phyloP scores from a whole-genome alignment of 805 yeast genomes.

The Nakazawaea wickerhamii region DNA sequence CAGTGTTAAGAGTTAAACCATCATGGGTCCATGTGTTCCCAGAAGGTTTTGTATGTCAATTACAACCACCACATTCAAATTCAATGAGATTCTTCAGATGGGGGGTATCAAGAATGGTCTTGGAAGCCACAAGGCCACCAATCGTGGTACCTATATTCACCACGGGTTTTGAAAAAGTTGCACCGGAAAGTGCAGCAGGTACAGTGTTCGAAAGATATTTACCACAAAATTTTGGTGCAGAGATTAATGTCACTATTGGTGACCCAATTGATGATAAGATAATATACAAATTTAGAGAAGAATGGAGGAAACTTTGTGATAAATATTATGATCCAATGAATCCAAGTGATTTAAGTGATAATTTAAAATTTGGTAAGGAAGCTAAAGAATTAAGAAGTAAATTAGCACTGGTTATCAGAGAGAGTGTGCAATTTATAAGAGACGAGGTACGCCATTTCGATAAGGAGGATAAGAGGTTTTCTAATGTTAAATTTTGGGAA shows the following conservation, averaged over 20 bases:
- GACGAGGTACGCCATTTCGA: conserved; percentile 37
- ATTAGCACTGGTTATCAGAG: conserved; percentile 65
- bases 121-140: conserved; percentile 82
- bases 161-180: conserved; percentile 80
- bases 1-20: conserved; percentile 57
- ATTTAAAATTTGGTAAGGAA: conserved; percentile 55
- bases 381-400: conserved; percentile 64
- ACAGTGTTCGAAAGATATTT: conserved; percentile 50
- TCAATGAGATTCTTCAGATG: conserved; percentile 94
- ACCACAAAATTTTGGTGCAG: conserved; percentile 62
- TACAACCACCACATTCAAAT: conserved; percentile 69
- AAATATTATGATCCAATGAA: conserved; percentile 45
- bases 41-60: conserved; percentile 88
- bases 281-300: conserved; percentile 55
- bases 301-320: conserved; percentile 63
- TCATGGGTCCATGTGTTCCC: conserved; percentile 95
- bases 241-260: conserved; percentile 67
- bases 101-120: conserved; percentile 83
- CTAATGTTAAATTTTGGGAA: conserved; percentile 66
- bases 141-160: conserved; percentile 82
- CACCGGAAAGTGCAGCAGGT: conserved; percentile 68
- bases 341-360: conserved; percentile 56
- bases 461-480: conserved; percentile 64
- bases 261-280: conserved; percentile 55
- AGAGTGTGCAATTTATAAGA: conserved; percentile 48